Conservation (phyloP, 495 filamentous ascomycete genomes). For the Xylaria bambusicola region DNA sequence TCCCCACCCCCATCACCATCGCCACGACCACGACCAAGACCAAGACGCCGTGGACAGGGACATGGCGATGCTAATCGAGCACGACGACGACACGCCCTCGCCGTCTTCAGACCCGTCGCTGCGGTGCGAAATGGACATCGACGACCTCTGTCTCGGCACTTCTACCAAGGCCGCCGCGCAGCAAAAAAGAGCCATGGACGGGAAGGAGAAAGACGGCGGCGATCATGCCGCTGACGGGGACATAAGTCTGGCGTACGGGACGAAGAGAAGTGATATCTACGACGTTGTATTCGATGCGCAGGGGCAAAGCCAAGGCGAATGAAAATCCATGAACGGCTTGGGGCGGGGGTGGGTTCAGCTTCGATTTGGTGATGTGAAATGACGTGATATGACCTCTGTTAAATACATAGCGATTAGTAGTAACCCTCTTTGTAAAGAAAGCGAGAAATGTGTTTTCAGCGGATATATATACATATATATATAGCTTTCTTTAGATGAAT, state of each 20-base stretch:
- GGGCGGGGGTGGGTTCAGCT: too few species aligned
- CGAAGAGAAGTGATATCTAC: constrained; percentile 32
- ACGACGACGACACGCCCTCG: constrained; percentile 36
- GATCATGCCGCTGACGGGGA: not conserved
- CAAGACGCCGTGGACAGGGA: constrained; percentile 48
- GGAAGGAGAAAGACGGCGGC: constrained; percentile 15
- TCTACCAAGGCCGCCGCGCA: not conserved
- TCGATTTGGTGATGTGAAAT: not conserved
- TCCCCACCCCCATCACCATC: constrained; percentile 17
- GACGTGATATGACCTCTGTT: not conserved
- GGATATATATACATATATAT: too few species aligned
- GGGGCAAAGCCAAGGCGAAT: not conserved
- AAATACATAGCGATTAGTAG: too few species aligned
- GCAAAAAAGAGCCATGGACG: not conserved
- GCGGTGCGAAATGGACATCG: constrained; percentile 44
- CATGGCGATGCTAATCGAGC: constrained; percentile 56
- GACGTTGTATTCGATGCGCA: constrained; percentile 27
- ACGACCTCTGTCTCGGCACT: constrained; percentile 11
- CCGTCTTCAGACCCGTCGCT: constrained; percentile 61
- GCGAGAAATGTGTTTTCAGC: too few species aligned
- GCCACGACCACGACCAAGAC: constrained; percentile 30
- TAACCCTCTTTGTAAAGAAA: not conserved
- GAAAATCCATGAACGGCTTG: too few species aligned
- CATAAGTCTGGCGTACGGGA: constrained; percentile 5
- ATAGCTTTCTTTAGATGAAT: too few species aligned